Evolutionary conservation across 108 stramenopile genomes (phyloP).

Genomic region (Cyclotella baltica): DNA sequence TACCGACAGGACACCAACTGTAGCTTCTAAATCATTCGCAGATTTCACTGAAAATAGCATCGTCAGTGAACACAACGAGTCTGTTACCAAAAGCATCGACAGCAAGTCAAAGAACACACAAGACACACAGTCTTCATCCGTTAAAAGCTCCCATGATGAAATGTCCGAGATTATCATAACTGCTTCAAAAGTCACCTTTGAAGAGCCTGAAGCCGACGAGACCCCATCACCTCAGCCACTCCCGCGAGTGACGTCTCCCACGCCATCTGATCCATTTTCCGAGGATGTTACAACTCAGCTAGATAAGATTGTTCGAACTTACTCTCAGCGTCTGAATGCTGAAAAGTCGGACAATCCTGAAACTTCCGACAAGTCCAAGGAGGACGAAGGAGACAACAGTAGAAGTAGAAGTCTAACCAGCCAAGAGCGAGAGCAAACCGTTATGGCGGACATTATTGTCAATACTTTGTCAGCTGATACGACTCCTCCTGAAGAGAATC

Average conservation of each 20-base stretch:
- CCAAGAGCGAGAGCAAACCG: background rate
- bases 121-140: slow-evolving; percentile 14
- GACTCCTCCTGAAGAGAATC: background rate
- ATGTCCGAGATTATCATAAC: background rate
- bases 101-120: slow-evolving; percentile 7
- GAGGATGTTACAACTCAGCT: slow-evolving; percentile 19
- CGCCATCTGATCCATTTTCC: background rate
- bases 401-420: too few relatives aligned
- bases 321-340: background rate
- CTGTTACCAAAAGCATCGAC: background rate
- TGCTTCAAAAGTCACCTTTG: background rate
- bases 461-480: slow-evolving; percentile 1
- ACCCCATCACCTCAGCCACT: background rate
- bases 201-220: background rate
- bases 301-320: slow-evolving; percentile 5
- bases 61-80: background rate
- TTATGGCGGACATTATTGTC: background rate
- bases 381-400: too few relatives aligned
- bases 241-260: background rate
- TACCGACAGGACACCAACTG: background rate
- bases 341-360: background rate
- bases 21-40: background rate
- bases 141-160: background rate
- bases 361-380: background rate
- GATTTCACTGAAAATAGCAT: background rate